A percentile compares a stretch with the other conserved stretches of the same genome.
Evolutionary conservation across 176 grass and related monocot genomes (phyloP).

Genomic region (Oryza meyeriana): DNA sequence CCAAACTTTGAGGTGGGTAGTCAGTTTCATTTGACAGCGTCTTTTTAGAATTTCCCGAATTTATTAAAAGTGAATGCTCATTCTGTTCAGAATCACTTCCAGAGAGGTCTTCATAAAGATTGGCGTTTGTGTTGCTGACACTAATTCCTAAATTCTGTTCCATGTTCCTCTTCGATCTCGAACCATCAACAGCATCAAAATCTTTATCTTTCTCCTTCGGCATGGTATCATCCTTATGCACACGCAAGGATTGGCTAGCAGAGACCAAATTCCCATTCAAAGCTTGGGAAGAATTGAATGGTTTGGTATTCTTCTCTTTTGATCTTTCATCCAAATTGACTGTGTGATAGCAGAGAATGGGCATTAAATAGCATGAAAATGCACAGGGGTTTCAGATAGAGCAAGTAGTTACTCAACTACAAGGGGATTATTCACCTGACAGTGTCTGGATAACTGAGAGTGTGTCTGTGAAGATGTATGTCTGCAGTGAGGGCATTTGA

Average conservation of each 20-base stretch:
- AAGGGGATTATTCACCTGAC: constrained; percentile 52
- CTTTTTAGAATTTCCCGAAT: constrained; percentile 54
- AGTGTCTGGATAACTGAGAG: constrained; percentile 86
- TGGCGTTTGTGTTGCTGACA: constrained; percentile 30
- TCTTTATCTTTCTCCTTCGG: constrained; percentile 36
- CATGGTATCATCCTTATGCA: constrained; percentile 32
- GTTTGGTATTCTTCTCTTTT: constrained; percentile 53
- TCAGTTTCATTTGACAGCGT: constrained; percentile 35
- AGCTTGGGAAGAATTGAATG: constrained; percentile 45
- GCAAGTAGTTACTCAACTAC: not conserved
- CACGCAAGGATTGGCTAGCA: constrained; percentile 33
- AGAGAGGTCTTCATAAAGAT: constrained; percentile 53
- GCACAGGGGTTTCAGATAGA: constrained; percentile 1
- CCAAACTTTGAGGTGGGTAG: constrained; percentile 50
- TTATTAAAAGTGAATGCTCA: constrained; percentile 49
- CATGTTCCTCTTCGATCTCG: constrained; percentile 57
- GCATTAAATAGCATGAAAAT: constrained; percentile 27
- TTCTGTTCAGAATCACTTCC: constrained; percentile 73
- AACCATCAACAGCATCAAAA: constrained; percentile 44
- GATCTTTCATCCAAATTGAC: constrained; percentile 73
- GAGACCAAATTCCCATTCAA: constrained; percentile 42
- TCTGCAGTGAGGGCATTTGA: constrained; percentile 51
- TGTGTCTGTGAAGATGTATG: constrained; percentile 84
- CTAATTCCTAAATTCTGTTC: constrained; percentile 28
- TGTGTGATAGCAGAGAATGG: constrained; percentile 28